Base-by-base conservation (phyloP, 208 protist genomes). In the Borovskyia barvae region DNA sequence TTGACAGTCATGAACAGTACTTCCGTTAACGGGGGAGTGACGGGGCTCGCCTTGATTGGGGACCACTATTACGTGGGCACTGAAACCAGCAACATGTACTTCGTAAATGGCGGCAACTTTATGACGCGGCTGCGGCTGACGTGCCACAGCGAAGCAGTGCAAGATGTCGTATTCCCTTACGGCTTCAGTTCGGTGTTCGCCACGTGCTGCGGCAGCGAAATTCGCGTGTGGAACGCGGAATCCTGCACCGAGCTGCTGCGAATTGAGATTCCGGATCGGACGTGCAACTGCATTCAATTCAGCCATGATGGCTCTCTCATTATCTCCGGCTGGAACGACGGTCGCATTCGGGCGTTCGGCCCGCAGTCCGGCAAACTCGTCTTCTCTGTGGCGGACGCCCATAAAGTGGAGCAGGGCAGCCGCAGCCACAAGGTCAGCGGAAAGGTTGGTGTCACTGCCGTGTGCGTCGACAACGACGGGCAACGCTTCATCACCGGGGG, bases 321-420 rank as follows among this genome's bases (percentile, higher is more conserved):
- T 71, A 82, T 92, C 39, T 93, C 91, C 40, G 89, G 94, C 28
- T 98, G 95, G 95, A 93, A 76, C 75, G 96, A 98, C 70, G 96
- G 97, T 28, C 97, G 96, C 63, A 78, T 98, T 32, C 92, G 97
- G 24, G 89, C 79, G 26, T 98, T 98, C 66, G 94, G 93, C 3
- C 97, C 97, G 43, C 91, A 98, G 76, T 92, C 82, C 2, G 97
- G 97, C 26, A 96, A 95, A 55, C 82, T 98, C 19, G 63, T 97
- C n/a, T 98, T 95, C 74, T 96, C 95, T 12, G 94, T 98, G 48
- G 94, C 97, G 69, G 95, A 98, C 71, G 97, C 95, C 4, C 97
- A 98, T 77, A 95, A 95, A 65, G 79, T 79, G 29, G 78, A 93
- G 49, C 82, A 75, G n/a, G 77, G 81, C 15, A 63, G 56, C 30